Evolutionary conservation across 805 yeast genomes (phyloP).

Genomic region (Barnettozyma vustinii): DNA sequence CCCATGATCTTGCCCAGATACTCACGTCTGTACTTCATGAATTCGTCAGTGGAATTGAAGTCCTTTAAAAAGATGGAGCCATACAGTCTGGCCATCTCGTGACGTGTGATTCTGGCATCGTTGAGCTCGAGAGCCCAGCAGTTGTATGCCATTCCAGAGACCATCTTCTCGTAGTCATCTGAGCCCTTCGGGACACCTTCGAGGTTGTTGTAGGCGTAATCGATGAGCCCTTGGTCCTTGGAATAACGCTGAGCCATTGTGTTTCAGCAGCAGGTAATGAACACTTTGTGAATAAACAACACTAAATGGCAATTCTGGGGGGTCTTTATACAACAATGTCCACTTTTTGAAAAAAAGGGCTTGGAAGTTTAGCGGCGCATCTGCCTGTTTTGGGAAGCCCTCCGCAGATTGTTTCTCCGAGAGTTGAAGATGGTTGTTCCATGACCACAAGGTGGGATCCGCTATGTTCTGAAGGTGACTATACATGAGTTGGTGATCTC

Average conservation of each 20-base stretch:
- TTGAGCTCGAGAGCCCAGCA: conserved; percentile 20
- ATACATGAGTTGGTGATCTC: too few species aligned
- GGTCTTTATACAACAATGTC: neutral
- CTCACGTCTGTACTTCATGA: conserved; percentile 31
- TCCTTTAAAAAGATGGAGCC: conserved; percentile 25
- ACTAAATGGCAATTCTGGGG: too few species aligned
- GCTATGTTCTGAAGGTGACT: too few species aligned
- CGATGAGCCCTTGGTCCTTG: conserved; percentile 21
- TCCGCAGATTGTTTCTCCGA: neutral
- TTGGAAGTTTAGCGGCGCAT: neutral
- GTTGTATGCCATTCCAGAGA: conserved; percentile 7
- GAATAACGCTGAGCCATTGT: conserved; percentile 24
- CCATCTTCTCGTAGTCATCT: conserved; percentile 13
- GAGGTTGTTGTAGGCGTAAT: conserved; percentile 20
- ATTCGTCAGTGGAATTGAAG: conserved; percentile 23
- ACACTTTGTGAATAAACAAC: neutral
- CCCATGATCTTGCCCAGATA: conserved; percentile 44
- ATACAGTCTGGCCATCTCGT: conserved; percentile 25
- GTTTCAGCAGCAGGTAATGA: neutral
- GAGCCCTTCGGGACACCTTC: conserved; percentile 19
- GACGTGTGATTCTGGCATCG: conserved; percentile 23
- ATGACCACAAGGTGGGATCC: too few species aligned
- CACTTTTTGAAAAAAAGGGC: neutral
- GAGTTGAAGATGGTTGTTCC: neutral
- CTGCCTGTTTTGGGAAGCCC: neutral